Evolutionary conservation across 352 stramenopile genomes (phyloP), one percentile per base, ranked within the genome.

Genomic region (Globisporangium polare): DNA sequence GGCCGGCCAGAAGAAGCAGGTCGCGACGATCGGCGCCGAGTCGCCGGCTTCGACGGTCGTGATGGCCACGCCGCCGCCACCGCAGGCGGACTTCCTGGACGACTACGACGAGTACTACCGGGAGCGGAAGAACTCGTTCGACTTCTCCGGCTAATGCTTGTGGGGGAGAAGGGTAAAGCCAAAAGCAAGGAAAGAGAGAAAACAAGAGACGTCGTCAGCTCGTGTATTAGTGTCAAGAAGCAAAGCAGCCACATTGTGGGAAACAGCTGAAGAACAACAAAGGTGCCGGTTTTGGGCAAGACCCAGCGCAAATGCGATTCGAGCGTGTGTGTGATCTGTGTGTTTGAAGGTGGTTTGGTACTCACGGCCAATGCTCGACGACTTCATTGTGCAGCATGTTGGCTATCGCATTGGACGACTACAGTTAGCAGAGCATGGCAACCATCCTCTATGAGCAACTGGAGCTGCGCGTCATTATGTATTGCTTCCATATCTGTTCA

Each of bases 51-150:
- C 71, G 37, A 33, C 60, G 29, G 27, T 55, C 27, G 39, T 43
- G 17, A 26, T 54, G 20, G 69, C 58, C 37, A 60, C 68, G 22
- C 53, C 60, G 45, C 65, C 70, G 41, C 63, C 58, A 20, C 71
- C 75, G 47, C 68, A 83, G 46, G 73, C 77, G 31, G 66, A 80
- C n/a, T 78, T 75, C 39, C 39, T 76, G 33, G 69, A 86, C 17
- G 60, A 76, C 22, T 72, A 74, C 37, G 76, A 80, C 31, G 62
- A 86, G 7, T 91, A 85, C 43, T 72, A 73, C 2, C 73, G 71
- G 15, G 76, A 77, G 58, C 73, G 82, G 42, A 72, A 72, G 50
- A 66, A 67, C 60, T 92, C 82, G 53, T 92, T 89, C 56, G 82
- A 92, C 65, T 91, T 89, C 62, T 71, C 79, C 27, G 67, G 78